Evolutionary conservation across 139 green algal genomes (phyloP), one percentile per base, ranked within the genome.

Genomic region (Micromonas pusilla): DNA sequence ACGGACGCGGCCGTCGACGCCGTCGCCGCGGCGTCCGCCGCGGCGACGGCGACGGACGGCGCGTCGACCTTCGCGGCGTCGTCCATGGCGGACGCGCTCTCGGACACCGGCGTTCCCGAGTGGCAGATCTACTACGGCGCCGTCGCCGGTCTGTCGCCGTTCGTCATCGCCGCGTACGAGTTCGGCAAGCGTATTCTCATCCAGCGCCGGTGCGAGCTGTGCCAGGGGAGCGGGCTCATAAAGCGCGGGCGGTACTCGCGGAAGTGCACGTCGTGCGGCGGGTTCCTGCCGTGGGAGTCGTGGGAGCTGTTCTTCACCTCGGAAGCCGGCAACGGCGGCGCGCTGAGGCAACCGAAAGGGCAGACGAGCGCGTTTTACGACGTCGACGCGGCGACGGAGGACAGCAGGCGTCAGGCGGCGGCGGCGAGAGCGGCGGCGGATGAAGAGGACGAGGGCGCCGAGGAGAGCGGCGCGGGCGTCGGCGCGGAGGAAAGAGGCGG

Each of bases 141-240:
- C 32, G 36, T 73, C 75, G 75, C 28, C 65, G 76, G 76, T 5
- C 21, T 76, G 3, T 67, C 39, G 28, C 76, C 76, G 38, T 81
- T 81, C 65, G 66, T 67, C 31, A 76, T 75, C 38, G 76, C 76
- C n/a, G 52, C 63, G 63, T 75, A 70, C 66, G 76, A 81, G 76
- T 81, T 81, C 65, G 76, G 76, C 21, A 81, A 81, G 66, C 34
- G 76, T 1, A 76, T 81, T 16, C 0, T 81, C 2, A 80, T 81
- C 37, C 76, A 81, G 52, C 34, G 65, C 0, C 65, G 28, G 66
- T 81, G 76, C 76, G 76, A 73, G 36, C 33, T 53, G 2, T 81
- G 76, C 76, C 16, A 2, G 5, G 76, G 76, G 19, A 52, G 25
- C n/a, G 76, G 76, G 0, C 37, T 81, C 25, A 64, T 81, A 16